Percentiles rank a stretch among this genome's conserved stretches.
These are phyloP conservation scores for Amauroascus niger DNA, from an alignment of 2,329 filamentous ascomycete species.

Conservation along the genomic window DNA sequence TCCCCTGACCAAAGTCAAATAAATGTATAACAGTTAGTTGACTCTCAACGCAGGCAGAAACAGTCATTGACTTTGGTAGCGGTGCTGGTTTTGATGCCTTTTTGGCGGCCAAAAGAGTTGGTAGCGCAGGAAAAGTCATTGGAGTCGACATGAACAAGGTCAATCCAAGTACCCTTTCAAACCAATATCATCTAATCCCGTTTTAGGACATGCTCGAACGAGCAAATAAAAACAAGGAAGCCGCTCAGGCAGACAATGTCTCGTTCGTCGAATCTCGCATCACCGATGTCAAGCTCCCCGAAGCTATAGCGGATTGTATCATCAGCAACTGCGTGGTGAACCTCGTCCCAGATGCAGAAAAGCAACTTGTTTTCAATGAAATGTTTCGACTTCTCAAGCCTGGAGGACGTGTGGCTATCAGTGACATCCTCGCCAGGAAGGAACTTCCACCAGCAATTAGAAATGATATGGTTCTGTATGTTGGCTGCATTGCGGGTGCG, in stretches of 20 bases:
- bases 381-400: conserved; percentile 50
- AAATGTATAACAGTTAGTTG: background rate
- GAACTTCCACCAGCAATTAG: conserved; percentile 42
- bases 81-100: conserved; percentile 53
- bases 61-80: conserved; percentile 48
- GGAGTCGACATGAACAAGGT: conserved; percentile 54
- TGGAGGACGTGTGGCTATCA: conserved; percentile 50
- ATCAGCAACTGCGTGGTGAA: conserved; percentile 58
- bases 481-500: conserved; percentile 53
- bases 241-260: conserved; percentile 37
- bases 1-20: background rate
- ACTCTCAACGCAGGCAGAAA: conserved; percentile 41
- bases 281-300: conserved; percentile 40
- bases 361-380: conserved; percentile 47
- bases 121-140: conserved; percentile 41
- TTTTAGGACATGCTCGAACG: conserved; percentile 47
- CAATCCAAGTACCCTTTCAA: background rate
- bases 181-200: background rate
- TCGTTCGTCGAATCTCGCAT: conserved; percentile 46
- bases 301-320: conserved; percentile 43
- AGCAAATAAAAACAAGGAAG: conserved; percentile 39
- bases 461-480: conserved; percentile 45
- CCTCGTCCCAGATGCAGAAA: conserved; percentile 46
- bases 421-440: conserved; percentile 49
- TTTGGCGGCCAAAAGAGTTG: conserved; percentile 44